These are phyloP conservation scores for Rhizophlyctis rosea DNA, from an alignment of 192 early-diverging fungal genomes.

Conservation along the genomic window DNA sequence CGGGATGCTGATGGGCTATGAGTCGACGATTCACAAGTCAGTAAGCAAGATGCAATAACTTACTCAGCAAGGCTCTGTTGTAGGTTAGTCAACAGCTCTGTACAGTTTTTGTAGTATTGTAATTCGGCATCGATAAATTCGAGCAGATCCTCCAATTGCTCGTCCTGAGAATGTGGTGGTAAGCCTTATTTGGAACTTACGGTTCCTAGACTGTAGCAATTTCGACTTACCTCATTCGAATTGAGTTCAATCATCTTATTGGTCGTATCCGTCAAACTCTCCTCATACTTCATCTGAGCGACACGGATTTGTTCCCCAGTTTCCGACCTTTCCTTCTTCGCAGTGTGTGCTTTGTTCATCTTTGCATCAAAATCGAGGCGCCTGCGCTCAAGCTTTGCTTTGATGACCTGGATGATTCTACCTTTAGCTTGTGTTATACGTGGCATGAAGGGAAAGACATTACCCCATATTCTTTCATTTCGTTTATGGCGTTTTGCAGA, in stretches of 20 bases:
- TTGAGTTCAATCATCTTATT: slow-evolving; percentile 79
- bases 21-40: not conserved
- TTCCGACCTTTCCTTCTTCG: slow-evolving; percentile 87
- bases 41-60: too few species aligned
- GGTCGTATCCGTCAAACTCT: slow-evolving; percentile 73
- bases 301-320: slow-evolving; percentile 87
- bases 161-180: slow-evolving; percentile 18
- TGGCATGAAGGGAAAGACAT: slow-evolving; percentile 7
- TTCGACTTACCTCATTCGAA: slow-evolving; percentile 69
- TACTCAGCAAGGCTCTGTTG: slow-evolving; percentile 32
- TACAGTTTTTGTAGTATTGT: slow-evolving; percentile 29
- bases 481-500: slow-evolving; percentile 29
- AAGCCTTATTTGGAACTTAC: not conserved
- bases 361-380: slow-evolving; percentile 93
- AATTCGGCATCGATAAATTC: slow-evolving; percentile 45
- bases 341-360: slow-evolving; percentile 79
- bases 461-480: slow-evolving; percentile 52
- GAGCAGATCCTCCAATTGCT: slow-evolving; percentile 49
- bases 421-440: not conserved
- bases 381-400: slow-evolving; percentile 84
- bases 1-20: not conserved
- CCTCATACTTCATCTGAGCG: slow-evolving; percentile 91
- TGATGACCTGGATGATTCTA: slow-evolving; percentile 49
- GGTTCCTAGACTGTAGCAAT: not conserved
- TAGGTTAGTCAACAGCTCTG: slow-evolving; percentile 22